Base-by-base conservation (phyloP, 2,329 filamentous ascomycete genomes). In the Grosmannia huntii region DNA sequence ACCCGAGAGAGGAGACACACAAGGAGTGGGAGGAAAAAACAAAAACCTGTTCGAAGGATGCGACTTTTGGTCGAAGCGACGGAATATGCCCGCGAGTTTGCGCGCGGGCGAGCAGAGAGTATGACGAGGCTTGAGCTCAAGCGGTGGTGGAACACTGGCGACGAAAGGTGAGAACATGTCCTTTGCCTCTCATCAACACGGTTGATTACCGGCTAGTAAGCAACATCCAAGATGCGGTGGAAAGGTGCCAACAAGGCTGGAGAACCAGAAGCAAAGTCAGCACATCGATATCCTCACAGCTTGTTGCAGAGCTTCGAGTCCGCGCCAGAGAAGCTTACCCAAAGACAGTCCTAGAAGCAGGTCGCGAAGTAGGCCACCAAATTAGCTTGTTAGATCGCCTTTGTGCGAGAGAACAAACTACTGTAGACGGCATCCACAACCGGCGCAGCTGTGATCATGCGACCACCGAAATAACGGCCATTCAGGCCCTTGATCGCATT, bases 351-450 rank as follows among this genome's bases (percentile, higher is more conserved):
- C 78, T 80, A 80, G 68, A 79, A 72, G 64, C 65, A 66, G 66
- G 64, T 55, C 23, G 54, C n/a, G 14, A 57, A 57, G 21, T 14
- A 28, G 70, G 71, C 44, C 27, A 33, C 50, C 33, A 44, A 6
- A 79, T 81, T 81, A 82, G 78, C 76, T 54, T 75, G 77, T 79
- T 75, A 91, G 67, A 90, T 88, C 72, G 87, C 87, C 74, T 87
- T 87, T 66, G 87, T 89, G 71, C 88, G 86, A 73, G 87, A 88
- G 78, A 94, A 96, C 74, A 95, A 83, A 80, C 88, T 95, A 83
- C 89, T 94, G 84, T 97, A 99, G 76, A 99, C 90, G 68, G 92
- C 92, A 74, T 99, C 94, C 72, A 97, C 92, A 75, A 99, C 90
- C 72, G 91, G 94, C 64, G 90, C 87, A 66, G 92, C 94, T 70